A percentile compares a stretch with the other conserved stretches of the same genome.
These are phyloP conservation scores for Colletotrichum graminicola DNA, from an alignment of 2,329 filamentous ascomycete species.

Conservation along the genomic window DNA sequence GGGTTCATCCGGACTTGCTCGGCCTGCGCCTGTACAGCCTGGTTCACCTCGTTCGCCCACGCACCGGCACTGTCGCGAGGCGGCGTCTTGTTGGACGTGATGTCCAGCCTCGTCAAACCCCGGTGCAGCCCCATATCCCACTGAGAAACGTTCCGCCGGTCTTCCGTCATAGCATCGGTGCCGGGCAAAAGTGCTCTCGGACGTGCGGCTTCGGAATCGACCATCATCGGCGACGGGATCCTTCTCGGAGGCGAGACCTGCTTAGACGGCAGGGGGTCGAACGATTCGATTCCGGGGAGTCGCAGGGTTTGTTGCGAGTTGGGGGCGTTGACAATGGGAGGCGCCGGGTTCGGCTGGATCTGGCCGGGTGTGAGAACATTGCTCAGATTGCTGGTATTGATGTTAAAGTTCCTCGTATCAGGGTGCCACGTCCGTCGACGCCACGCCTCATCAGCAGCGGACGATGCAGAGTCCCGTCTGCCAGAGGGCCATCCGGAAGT, in stretches of 20 bases:
- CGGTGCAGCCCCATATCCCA: constrained; percentile 77
- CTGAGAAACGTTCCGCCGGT: constrained; percentile 64
- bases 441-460: constrained; percentile 78
- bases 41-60: constrained; percentile 70
- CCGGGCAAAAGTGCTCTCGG: constrained; percentile 51
- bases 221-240: constrained; percentile 80
- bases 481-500: constrained; percentile 67
- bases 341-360: constrained; percentile 66
- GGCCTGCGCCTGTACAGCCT: constrained; percentile 66
- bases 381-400: constrained; percentile 76
- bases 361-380: constrained; percentile 79
- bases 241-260: constrained; percentile 73
- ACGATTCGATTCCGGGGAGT: constrained; percentile 91
- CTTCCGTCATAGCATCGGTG: constrained; percentile 54
- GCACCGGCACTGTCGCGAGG: constrained; percentile 64
- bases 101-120: constrained; percentile 75
- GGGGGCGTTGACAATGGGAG: constrained; percentile 58
- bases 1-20: constrained; percentile 62
- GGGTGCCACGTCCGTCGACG: constrained; percentile 93
- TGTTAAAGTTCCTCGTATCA: constrained; percentile 74
- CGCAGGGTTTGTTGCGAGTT: constrained; percentile 72
- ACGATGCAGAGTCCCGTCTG: constrained; percentile 73
- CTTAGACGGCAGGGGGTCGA: constrained; percentile 79
- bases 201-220: constrained; percentile 67
- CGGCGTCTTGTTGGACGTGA: constrained; percentile 63